Evolutionary conservation across 139 green algal genomes (phyloP), one percentile per base, ranked within the genome.

Genomic region (Picochlorum sp.): DNA sequence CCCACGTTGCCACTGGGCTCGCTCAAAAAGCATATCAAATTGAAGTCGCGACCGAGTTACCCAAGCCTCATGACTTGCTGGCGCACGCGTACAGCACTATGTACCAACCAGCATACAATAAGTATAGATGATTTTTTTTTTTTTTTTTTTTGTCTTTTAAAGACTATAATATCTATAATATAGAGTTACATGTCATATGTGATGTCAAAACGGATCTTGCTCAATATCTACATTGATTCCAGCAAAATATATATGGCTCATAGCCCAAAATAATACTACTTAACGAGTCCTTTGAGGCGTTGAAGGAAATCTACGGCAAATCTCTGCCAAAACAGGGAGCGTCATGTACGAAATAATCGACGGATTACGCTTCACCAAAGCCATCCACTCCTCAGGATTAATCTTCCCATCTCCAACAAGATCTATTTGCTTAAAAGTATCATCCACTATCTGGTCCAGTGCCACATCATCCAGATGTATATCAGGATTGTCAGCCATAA

Each of bases 11-110:
- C 0, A 62, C 69, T 7, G 78, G 76, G 5, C 80, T 93, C 13
- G 85, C 84, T 0, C 57, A 76, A 51, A 83, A 80, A 53, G 84
- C 82, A 2, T 95, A 93, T 63, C 75, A 87, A 25, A 61, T 65
- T 2, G 80, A 80, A 2, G 80, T 85, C 35, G 87, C 87, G 12
- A 93, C 85, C 0, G 77, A 87, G 40, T 70, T 93, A 61, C 87
- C 87, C 1, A 82, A 84, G 67, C 87, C 87, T 2, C 71, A 83
- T 60, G 86, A 88, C 68, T 53, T 95, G 60, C 59, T 80, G 45
- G 78, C 79, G 18, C 68, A 69, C 2, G 74, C 76, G 1, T 43
- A 65, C 3, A 39, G 59, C 2, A 44, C 35, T 14, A 90, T 90
- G 85, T 90, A 91, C 59, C 69, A 73, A n/a, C 71, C 81, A 5